phyloP scores from a whole-genome alignment of 108 stramenopile species.

The Cyclotella distinguenda region DNA sequence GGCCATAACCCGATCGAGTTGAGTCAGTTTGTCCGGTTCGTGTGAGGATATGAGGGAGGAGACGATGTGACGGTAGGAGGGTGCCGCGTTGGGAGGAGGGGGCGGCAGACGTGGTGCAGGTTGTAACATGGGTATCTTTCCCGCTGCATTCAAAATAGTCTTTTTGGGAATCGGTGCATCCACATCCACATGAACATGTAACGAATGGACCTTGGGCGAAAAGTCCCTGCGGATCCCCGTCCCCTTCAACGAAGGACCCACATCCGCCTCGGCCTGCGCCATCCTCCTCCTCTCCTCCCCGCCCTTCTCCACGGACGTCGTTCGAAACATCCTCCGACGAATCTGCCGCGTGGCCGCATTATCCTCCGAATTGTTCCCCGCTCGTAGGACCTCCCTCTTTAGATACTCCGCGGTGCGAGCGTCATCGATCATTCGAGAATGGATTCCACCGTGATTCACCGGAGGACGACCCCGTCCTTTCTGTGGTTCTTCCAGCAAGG shows the following conservation, averaged over 20 bases:
- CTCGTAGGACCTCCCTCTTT: background rate
- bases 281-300: conserved; percentile 30
- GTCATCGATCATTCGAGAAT: conserved; percentile 44
- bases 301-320: too few species aligned
- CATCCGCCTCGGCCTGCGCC: conserved; percentile 30
- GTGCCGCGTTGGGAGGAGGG: conserved; percentile 17
- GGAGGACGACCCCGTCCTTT: background rate
- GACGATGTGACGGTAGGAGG: conserved; percentile 36
- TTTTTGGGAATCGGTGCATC: too few species aligned
- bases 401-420: conserved; percentile 10
- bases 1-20: conserved; percentile 43
- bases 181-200: too few species aligned
- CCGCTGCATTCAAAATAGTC: too few species aligned
- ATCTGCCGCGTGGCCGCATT: conserved; percentile 45
- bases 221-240: too few species aligned
- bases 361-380: conserved; percentile 26
- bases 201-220: too few species aligned
- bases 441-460: conserved; percentile 19
- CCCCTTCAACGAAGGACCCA: conserved; percentile 11
- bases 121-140: too few species aligned
- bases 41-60: conserved; percentile 24
- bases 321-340: conserved; percentile 28
- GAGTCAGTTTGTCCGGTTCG: conserved; percentile 43
- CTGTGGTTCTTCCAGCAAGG: conserved; percentile 18
- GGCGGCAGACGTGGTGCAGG: conserved; percentile 3